A percentile compares a stretch with the other conserved stretches of the same genome.
These are phyloP conservation scores for Malassezia slooffiae DNA, from an alignment of 1,284 basidiomycete genomes.

Conservation along the genomic window DNA sequence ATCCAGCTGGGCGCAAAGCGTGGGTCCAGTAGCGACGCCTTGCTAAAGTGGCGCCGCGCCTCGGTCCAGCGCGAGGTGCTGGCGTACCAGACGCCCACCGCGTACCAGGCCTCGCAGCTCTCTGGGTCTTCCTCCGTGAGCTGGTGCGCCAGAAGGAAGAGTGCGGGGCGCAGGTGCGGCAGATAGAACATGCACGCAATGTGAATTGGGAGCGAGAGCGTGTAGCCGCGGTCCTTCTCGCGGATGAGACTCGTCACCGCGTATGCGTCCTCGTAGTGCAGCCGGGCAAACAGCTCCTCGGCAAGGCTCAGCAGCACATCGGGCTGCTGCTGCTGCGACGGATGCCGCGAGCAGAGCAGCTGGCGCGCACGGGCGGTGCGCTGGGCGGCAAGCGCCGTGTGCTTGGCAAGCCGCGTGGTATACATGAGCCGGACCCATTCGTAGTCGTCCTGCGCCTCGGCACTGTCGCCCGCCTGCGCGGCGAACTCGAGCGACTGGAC, in stretches of 20 bases:
- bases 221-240: slow-evolving; percentile 28
- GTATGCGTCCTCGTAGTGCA: slow-evolving; percentile 88
- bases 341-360: slow-evolving; percentile 59
- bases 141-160: slow-evolving; percentile 91
- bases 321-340: slow-evolving; percentile 64
- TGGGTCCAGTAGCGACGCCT: slow-evolving; percentile 91
- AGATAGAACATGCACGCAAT: slow-evolving; percentile 96
- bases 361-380: slow-evolving; percentile 22
- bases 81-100: slow-evolving; percentile 94
- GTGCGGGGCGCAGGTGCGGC: slow-evolving; percentile 71
- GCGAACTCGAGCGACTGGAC: slow-evolving; percentile 71
- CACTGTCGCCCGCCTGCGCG: slow-evolving; percentile 58
- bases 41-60: slow-evolving; percentile 51
- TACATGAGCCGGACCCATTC: slow-evolving; percentile 85
- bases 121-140: slow-evolving; percentile 82
- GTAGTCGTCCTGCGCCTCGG: slow-evolving; percentile 56
- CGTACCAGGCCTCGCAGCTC: slow-evolving; percentile 89
- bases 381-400: slow-evolving; percentile 25
- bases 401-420: slow-evolving; percentile 74
- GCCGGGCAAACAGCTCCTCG: slow-evolving; percentile 73
- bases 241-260: slow-evolving; percentile 56
- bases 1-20: slow-evolving; percentile 94
- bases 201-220: slow-evolving; percentile 64
- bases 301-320: slow-evolving; percentile 86
- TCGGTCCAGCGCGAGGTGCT: slow-evolving; percentile 59